A percentile compares a stretch with the other conserved stretches of the same genome.
Conservation (phyloP, 2,329 filamentous ascomycete species). For the Lecanicillium sp. region DNA sequence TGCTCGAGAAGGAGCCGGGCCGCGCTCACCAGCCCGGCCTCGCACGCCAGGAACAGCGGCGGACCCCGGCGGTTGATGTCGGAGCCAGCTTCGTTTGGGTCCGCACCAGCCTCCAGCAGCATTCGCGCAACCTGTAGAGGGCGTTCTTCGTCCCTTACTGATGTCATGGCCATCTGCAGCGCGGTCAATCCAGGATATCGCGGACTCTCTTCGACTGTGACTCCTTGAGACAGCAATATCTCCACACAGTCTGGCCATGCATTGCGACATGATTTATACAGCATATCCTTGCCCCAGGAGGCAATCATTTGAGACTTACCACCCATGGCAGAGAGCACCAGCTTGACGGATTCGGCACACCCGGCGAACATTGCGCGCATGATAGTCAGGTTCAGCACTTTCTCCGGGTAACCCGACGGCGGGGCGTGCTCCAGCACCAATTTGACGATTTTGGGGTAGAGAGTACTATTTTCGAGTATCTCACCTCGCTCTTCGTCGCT, state of each 20-base stretch:
- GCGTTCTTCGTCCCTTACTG: too few species aligned
- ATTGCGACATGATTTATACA: not conserved
- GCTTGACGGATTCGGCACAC: not conserved
- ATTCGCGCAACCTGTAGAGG: too few species aligned
- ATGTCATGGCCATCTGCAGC: too few species aligned
- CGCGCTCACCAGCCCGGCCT: not conserved
- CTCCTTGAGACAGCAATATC: not conserved
- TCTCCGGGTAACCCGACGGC: too few species aligned
- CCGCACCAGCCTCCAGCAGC: not conserved
- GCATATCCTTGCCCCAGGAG: not conserved
- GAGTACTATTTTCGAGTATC: too few species aligned
- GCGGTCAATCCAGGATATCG: too few species aligned
- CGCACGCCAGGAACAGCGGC: not conserved
- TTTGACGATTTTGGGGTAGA: too few species aligned
- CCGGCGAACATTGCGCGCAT: not conserved
- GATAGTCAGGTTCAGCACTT: too few species aligned
- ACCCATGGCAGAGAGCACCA: not conserved
- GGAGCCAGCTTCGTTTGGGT: not conserved
- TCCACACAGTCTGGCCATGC: not conserved
- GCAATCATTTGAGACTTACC: not conserved
- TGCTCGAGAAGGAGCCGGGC: not conserved
- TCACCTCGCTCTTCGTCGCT: too few species aligned
- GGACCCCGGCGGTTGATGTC: not conserved
- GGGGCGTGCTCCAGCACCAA: too few species aligned
- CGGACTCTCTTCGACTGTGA: not conserved